Evolutionary conservation across 352 stramenopile species (phyloP).

Genomic region (Phytophthora hybrid): DNA sequence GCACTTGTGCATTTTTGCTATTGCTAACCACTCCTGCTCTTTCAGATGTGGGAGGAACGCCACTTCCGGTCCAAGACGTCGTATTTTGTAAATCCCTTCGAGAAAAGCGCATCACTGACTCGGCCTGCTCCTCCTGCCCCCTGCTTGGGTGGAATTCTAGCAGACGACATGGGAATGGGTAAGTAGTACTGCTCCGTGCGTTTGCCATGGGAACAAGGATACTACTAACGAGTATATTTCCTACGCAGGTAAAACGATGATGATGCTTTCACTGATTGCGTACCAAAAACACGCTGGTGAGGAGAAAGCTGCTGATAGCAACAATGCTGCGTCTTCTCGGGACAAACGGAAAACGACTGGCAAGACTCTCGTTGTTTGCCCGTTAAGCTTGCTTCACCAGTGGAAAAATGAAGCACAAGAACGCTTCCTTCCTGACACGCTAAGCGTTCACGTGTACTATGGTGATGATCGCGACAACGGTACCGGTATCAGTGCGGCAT

Average conservation of each 20-base stretch:
- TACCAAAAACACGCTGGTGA: slow-evolving; percentile 62
- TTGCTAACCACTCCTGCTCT: slow-evolving; percentile 24
- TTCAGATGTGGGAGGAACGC: slow-evolving; percentile 79
- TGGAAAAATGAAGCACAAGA: slow-evolving; percentile 88
- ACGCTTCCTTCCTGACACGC: slow-evolving; percentile 59
- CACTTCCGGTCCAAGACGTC: slow-evolving; percentile 50
- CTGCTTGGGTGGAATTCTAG: slow-evolving; percentile 87
- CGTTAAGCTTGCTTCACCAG: slow-evolving; percentile 88
- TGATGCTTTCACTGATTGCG: slow-evolving; percentile 72
- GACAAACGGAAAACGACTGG: slow-evolving; percentile 15
- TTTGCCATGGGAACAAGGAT: too few relatives aligned
- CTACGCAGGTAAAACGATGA: slow-evolving; percentile 80
- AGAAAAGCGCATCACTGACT: slow-evolving; percentile 76
- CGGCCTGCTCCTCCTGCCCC: slow-evolving; percentile 60
- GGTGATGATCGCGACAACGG: slow-evolving; percentile 59
- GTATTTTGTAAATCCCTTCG: slow-evolving; percentile 88
- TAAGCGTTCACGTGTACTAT: slow-evolving; percentile 78
- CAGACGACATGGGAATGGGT: slow-evolving; percentile 94
- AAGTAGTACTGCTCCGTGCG: slow-evolving; percentile 18
- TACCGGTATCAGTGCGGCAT: slow-evolving; percentile 9
- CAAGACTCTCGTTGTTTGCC: slow-evolving; percentile 88
- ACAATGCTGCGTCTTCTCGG: slow-evolving; percentile 5
- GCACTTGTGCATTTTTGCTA: background rate
- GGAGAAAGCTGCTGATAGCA: background rate
- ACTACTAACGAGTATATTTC: background rate